Evolutionary conservation across 139 green algal genomes (phyloP).

Genomic region (Cymbomonas tetramitiformis): DNA sequence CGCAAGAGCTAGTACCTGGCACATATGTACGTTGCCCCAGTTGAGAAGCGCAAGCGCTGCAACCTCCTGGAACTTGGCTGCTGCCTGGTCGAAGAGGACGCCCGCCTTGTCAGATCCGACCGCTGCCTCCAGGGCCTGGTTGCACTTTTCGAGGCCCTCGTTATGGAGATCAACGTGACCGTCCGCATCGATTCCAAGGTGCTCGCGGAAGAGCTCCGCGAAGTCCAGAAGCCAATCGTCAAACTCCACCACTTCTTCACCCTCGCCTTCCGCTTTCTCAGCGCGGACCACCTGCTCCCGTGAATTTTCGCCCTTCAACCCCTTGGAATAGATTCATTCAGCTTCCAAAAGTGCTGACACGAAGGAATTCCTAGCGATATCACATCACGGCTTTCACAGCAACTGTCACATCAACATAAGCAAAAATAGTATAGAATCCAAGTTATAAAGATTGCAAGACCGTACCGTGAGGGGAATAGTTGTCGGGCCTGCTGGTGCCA

Average conservation of each 20-base stretch:
- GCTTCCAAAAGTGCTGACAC: too few species aligned
- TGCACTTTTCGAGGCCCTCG: conserved; percentile 22
- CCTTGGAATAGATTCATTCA: too few species aligned
- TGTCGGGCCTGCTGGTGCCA: too few species aligned
- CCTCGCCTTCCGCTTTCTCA: too few species aligned
- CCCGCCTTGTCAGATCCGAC: conserved; percentile 38
- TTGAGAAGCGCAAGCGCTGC: conserved; percentile 31
- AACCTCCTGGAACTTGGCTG: conserved; percentile 55
- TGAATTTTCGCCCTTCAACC: too few species aligned
- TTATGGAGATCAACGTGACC: conserved; percentile 58
- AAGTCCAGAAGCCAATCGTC: conserved; percentile 86
- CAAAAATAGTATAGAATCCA: too few species aligned
- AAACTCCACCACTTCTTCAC: conserved; percentile 32
- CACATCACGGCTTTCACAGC: too few species aligned
- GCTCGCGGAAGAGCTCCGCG: conserved; percentile 61
- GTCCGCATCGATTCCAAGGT: conserved; percentile 50
- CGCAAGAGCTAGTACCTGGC: conserved; percentile 26
- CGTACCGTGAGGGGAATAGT: too few species aligned
- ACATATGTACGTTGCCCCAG: conserved; percentile 56
- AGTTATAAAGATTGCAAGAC: too few species aligned
- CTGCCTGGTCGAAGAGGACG: conserved; percentile 56
- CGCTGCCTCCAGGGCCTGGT: conserved; percentile 40
- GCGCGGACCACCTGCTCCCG: too few species aligned
- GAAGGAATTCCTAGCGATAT: too few species aligned
- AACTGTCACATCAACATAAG: too few species aligned